Conservation (phyloP, 805 yeast genomes). For the Blastobotrys attinorum region DNA sequence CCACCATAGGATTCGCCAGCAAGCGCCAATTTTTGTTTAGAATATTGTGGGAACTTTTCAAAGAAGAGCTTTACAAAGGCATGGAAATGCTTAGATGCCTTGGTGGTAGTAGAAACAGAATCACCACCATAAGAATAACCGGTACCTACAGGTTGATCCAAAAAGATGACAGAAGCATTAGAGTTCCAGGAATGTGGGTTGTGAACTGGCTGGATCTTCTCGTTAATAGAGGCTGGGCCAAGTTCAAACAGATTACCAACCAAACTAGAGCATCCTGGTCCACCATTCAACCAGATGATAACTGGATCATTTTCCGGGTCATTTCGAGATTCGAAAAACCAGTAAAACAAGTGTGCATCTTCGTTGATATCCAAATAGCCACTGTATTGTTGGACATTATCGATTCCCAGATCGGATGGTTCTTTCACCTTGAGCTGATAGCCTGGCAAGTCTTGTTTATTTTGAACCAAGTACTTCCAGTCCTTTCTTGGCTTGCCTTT, state of each 20-base stretch:
- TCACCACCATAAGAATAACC: conserved; percentile 80
- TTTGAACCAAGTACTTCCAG: conserved; percentile 37
- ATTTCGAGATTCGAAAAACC: conserved; percentile 80
- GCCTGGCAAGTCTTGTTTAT: conserved; percentile 37
- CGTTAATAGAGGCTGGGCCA: conserved; percentile 79
- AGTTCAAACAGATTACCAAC: conserved; percentile 90
- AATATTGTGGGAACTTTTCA: conserved; percentile 75
- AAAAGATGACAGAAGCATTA: conserved; percentile 85
- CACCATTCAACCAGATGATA: conserved; percentile 89
- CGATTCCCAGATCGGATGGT: conserved; percentile 69
- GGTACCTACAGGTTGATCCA: conserved; percentile 93
- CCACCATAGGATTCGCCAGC: conserved; percentile 96
- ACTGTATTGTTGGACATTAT: conserved; percentile 68
- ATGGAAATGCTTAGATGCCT: conserved; percentile 87
- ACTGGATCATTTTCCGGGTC: conserved; percentile 83
- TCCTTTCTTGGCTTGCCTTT: conserved; percentile 6
- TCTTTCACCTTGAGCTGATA: conserved; percentile 54
- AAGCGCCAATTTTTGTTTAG: conserved; percentile 79
- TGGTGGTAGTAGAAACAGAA: conserved; percentile 60
- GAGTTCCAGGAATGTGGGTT: conserved; percentile 90
- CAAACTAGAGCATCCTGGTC: conserved; percentile 94
- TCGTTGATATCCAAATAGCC: conserved; percentile 73
- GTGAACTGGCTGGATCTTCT: conserved; percentile 58
- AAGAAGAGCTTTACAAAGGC: conserved; percentile 82
- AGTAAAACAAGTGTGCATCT: conserved; percentile 89